phyloP scores from a whole-genome alignment of 75 land plant genomes.

The Chamaecyparis obtusa region DNA sequence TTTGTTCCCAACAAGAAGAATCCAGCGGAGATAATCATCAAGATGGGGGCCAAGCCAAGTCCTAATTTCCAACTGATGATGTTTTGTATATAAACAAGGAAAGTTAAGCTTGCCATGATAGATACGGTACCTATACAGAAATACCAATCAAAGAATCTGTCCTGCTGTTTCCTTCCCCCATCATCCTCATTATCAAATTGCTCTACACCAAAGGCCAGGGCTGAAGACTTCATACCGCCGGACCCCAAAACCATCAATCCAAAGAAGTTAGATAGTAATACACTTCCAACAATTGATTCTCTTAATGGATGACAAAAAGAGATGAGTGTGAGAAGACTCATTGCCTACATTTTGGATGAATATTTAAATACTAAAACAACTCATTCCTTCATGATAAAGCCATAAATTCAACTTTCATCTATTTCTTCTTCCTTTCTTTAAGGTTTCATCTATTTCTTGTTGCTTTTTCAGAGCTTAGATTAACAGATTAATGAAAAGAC shows the following conservation, averaged over 20 bases:
- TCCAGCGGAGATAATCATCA: conserved; percentile 40
- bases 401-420: too few relatives aligned
- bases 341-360: not conserved
- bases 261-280: not conserved
- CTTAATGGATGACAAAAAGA: not conserved
- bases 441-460: too few relatives aligned
- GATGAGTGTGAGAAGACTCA: not conserved
- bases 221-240: not conserved
- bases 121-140: not conserved
- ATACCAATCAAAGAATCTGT: conserved; percentile 23
- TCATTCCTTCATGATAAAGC: too few relatives aligned
- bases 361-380: not conserved
- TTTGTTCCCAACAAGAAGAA: conserved; percentile 49
- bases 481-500: too few relatives aligned
- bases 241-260: not conserved
- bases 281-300: not conserved
- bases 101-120: not conserved
- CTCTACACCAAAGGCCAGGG: not conserved
- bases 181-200: not conserved
- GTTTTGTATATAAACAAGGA: conserved; percentile 15
- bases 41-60: conserved; percentile 55
- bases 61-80: conserved; percentile 59
- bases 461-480: too few relatives aligned
- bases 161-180: not conserved
- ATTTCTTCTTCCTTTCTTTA: not conserved